Evolutionary conservation across 805 yeast genomes (phyloP).

Genomic region (Candida glaebosa): DNA sequence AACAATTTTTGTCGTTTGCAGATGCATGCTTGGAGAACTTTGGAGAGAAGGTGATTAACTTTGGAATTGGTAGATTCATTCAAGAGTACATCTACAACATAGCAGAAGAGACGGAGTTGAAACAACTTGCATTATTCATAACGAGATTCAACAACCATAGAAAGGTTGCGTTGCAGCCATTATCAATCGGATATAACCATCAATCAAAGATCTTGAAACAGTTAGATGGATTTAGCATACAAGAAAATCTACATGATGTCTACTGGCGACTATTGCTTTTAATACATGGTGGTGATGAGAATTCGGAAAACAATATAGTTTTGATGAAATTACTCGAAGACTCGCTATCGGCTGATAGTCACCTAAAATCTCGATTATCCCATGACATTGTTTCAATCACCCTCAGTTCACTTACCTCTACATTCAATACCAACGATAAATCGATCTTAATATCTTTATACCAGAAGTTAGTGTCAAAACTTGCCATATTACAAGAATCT

Average conservation of each 20-base stretch:
- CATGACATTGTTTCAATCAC: slow-evolving; percentile 43
- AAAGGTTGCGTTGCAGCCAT: background rate
- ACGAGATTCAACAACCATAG: slow-evolving; percentile 7
- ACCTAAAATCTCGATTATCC: slow-evolving; percentile 8
- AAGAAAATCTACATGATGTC: slow-evolving; percentile 28
- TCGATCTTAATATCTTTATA: background rate
- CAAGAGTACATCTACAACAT: slow-evolving; percentile 44
- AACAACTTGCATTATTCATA: slow-evolving; percentile 27
- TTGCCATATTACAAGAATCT: slow-evolving; percentile 29
- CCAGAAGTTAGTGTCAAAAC: slow-evolving; percentile 1
- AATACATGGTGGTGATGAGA: slow-evolving; percentile 28
- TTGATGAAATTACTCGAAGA: slow-evolving; percentile 14
- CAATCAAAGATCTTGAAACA: slow-evolving; percentile 12
- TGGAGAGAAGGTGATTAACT: slow-evolving; percentile 43
- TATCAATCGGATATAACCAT: slow-evolving; percentile 18
- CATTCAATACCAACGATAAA: slow-evolving; percentile 13
- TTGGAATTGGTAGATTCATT: slow-evolving; percentile 41
- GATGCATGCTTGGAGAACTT: slow-evolving; percentile 43
- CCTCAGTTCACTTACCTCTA: slow-evolving; percentile 27
- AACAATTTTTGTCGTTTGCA: slow-evolving; percentile 43
- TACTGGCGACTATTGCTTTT: slow-evolving; percentile 53
- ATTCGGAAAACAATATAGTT: slow-evolving; percentile 16
- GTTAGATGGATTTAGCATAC: slow-evolving; percentile 7
- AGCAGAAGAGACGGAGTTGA: slow-evolving; percentile 15
- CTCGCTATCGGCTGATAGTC: slow-evolving; percentile 6